A percentile compares a stretch with the other conserved stretches of the same genome.
These are phyloP conservation scores for Tricholoma hemisulphureum DNA, from an alignment of 768 basidiomycete genomes.

Conservation along the genomic window DNA sequence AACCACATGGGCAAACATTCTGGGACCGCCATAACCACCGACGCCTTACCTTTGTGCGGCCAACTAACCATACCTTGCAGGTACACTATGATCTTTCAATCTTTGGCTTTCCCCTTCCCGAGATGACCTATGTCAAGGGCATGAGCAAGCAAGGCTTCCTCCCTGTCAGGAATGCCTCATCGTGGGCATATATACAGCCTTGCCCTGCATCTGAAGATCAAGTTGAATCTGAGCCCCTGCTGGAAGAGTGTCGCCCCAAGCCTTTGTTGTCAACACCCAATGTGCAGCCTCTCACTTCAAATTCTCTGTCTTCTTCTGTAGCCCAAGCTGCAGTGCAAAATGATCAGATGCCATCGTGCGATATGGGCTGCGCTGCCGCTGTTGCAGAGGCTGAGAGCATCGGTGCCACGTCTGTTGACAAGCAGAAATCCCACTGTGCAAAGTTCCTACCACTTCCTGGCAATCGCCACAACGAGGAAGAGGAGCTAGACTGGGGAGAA, in stretches of 20 bases:
- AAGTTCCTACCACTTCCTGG: background rate
- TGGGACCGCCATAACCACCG: background rate
- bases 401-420: background rate
- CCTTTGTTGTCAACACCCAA: background rate
- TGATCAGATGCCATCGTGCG: background rate
- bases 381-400: background rate
- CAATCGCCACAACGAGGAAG: background rate
- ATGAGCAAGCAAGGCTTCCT: no score
- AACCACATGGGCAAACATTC: background rate
- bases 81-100: background rate
- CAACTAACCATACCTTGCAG: background rate
- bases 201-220: background rate
- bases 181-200: background rate
- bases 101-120: background rate
- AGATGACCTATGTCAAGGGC: no score
- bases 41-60: background rate
- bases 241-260: background rate
- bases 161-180: background rate
- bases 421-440: background rate
- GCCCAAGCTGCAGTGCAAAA: background rate
- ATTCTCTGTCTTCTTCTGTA: background rate
- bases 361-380: background rate
- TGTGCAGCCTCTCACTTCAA: background rate
- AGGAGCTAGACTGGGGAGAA: background rate
- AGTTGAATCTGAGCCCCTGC: background rate